These are phyloP conservation scores for Cutaneotrichosporon sp. DNA, from an alignment of 1,284 basidiomycete species.

Conservation along the genomic window DNA sequence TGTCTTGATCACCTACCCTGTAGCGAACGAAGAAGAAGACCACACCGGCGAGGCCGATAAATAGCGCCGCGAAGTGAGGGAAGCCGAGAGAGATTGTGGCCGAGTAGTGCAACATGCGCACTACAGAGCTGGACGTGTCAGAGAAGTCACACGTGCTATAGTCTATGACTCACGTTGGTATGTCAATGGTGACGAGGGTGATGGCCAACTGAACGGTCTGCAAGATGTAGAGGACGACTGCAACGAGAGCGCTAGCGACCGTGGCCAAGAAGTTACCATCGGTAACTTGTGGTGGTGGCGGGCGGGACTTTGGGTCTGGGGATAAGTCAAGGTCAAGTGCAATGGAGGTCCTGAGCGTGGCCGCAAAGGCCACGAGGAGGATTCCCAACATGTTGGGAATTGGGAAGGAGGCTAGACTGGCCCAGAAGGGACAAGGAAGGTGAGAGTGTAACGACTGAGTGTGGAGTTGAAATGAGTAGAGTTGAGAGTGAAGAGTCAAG, in stretches of 20 bases:
- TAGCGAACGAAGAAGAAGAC: conserved; percentile 82
- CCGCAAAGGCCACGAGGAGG: conserved; percentile 1
- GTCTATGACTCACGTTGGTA: conserved; percentile 60
- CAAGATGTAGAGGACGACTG: conserved; percentile 76
- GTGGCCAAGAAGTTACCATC: conserved; percentile 63
- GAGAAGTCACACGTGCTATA: conserved; percentile 51
- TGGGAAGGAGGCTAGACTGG: too few relatives aligned
- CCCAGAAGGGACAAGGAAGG: background rate
- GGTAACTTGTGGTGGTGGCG: conserved; percentile 11
- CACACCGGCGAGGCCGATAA: conserved; percentile 64
- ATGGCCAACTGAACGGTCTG: conserved; percentile 70
- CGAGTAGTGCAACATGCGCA: conserved; percentile 75
- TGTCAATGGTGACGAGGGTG: conserved; percentile 72
- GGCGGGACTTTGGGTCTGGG: conserved; percentile 8
- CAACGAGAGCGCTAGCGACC: conserved; percentile 76
- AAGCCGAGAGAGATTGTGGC: conserved; percentile 87
- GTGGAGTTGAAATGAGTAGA: background rate
- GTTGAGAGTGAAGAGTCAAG: background rate
- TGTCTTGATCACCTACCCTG: conserved; percentile 66
- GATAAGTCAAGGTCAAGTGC: background rate
- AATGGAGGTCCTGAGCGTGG: background rate
- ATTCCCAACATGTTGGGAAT: background rate
- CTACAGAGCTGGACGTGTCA: conserved; percentile 33
- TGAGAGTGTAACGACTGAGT: background rate
- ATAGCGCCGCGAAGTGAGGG: conserved; percentile 78